Evolutionary conservation across 225 moss, liverwort and hornwort species (phyloP), one percentile per base, ranked within the genome.

Genomic region (Physcomitrellopsis africana): DNA sequence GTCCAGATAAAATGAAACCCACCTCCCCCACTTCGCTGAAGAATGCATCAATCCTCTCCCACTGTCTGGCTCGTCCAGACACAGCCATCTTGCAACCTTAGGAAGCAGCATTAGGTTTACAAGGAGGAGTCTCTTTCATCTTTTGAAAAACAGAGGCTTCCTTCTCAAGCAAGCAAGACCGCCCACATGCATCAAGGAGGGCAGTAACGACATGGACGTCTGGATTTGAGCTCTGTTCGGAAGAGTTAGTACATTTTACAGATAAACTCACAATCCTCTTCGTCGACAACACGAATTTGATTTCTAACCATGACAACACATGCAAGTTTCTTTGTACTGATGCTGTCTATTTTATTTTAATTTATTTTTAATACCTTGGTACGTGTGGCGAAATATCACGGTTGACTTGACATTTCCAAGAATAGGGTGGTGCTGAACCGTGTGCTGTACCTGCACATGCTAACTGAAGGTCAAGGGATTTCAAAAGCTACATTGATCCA

Each of bases 61-160:
- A 91, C 43, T 89, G 91, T 48, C 79, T 79, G 65, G 80, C 86
- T 74, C 80, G 84, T 74, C 91, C 91, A 72, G 84, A 89, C 20
- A 89, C 91, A 57, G 86, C 84, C 78, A 91, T 91, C 89, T 89
- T 84, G 74, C 86, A 91, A 53, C 88, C 82, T 69, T 91, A 91
- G 19, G 89, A 84, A 29, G 76, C 82, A 46, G 86, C 76, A 79
- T 91, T 91, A 51, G 91, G 91, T 75, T 72, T 82, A 76, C 84
- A 89, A 48, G 74, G 64, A 69, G 82, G 81, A 53, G 84, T 86
- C 52, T 73, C 76, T 73, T 91, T 86, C 91, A 91, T 91, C 77
- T 84, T 86, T 68, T 86, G 76, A 65, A 89, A 91, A 22, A 89
- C 84, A 68, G 86, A 73, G 22, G 85, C 75, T 58, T 84, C 91